Conservation (phyloP, 176 grass and related monocot species). For the Avena eriantha region DNA sequence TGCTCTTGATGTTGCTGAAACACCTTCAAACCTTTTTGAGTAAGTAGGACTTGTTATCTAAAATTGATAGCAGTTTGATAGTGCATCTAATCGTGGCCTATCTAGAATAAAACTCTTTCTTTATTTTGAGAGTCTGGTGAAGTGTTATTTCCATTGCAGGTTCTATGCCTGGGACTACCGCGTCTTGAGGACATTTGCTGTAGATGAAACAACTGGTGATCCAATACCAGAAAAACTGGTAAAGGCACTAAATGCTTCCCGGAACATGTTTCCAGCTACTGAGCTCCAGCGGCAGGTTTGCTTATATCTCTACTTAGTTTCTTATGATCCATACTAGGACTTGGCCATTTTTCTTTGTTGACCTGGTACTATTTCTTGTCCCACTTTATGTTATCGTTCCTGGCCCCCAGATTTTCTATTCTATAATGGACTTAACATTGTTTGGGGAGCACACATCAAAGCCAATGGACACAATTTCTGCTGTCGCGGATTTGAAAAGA, state of each 20-base stretch:
- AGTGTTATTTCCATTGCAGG: constrained; percentile 51
- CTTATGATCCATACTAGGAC: neutral
- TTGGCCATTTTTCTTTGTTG: constrained; percentile 18
- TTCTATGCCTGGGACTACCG: constrained; percentile 96
- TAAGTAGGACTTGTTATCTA: constrained; percentile 42
- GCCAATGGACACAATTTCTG: constrained; percentile 75
- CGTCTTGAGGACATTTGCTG: constrained; percentile 83
- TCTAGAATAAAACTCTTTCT: constrained; percentile 19
- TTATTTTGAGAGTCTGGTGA: constrained; percentile 1
- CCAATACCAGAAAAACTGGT: constrained; percentile 86
- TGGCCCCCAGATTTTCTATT: constrained; percentile 78
- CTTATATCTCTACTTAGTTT: constrained; percentile 19
- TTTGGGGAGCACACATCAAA: constrained; percentile 75
- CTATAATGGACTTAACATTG: constrained; percentile 88
- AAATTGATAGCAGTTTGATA: neutral
- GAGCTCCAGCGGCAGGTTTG: constrained; percentile 91
- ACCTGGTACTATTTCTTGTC: constrained; percentile 7
- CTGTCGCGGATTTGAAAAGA: constrained; percentile 75
- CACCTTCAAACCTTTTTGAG: constrained; percentile 95
- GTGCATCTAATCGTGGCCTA: constrained; percentile 25
- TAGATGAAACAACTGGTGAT: constrained; percentile 84
- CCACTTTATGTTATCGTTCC: constrained; percentile 21
- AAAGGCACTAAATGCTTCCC: constrained; percentile 76
- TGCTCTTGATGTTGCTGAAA: constrained; percentile 95
- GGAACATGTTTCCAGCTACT: constrained; percentile 80